Evolutionary conservation across 2,329 filamentous ascomycete species (phyloP), one percentile per base, ranked within the genome.

Genomic region (Metarhizium humberi): DNA sequence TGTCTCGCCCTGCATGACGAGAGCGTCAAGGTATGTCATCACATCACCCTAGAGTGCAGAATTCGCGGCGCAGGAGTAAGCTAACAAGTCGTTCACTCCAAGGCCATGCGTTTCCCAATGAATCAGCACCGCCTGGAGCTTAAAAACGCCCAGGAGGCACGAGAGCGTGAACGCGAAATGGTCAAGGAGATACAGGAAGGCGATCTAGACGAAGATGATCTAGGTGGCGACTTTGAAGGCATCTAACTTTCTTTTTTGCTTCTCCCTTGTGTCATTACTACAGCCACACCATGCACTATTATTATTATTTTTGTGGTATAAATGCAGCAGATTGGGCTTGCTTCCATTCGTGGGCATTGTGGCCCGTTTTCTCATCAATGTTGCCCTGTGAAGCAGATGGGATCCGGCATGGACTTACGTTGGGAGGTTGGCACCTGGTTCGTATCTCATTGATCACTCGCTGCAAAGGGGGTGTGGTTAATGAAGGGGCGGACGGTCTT

Each of bases 61-160:
- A 42, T 25, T 29, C n/a, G n/a, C n/a, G 3, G 13, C 7, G 7
- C 25, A 13, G 11, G 42, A 18, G 29, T 30, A 55, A 59, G 52
- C 66, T 67, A 57, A 65, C 14, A 16, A 16, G 20, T 48, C 7
- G 18, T 20, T 29, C 14, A 11, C 30, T 30, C 45, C 54, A 20
- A 92, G 89, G 92, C 94, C 30, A 99, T 99, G 94, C 85, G 94
- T 55, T 99, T 97, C 75, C 94, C 94, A 2, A 97, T 97, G 92
- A 96, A 99, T 77, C 94, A 97, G 73, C 94, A 99, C 74, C 85
- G 94, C 18, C 79, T 97, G 55, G 94, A 99, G 74, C 81, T 99
- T 55, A 97, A 96, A 82, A 97, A 95, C 66, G 94, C 94, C 0
- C 92, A 97, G 72, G 95, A 99, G 74, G 94, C 94, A n/a, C 83